Evolutionary conservation across 75 land plant species (phyloP), one percentile per base, ranked within the genome.

Genomic region (Cupressus sempervirens): DNA sequence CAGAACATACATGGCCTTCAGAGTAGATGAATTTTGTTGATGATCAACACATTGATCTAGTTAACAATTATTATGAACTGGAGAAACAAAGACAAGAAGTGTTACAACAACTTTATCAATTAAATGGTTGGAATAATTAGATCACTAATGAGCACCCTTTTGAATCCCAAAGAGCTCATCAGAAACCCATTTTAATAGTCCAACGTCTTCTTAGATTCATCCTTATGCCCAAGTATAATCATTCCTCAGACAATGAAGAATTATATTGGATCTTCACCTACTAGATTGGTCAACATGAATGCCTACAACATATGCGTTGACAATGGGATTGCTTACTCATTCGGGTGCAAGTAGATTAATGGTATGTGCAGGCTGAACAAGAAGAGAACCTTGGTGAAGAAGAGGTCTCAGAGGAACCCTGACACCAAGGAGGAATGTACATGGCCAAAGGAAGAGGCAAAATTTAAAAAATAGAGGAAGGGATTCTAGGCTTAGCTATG

Each of bases 1-100:
- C 48, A 77, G 45, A 75, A 36, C 14, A 75, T 75, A 75, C 48
- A 43, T 77, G 81, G n/a, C 50, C 81, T 43, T 77, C 81, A 77
- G 46, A 7, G 81, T 50, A 77, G 81, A 43, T 77, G 48, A 26
- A 43, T 23, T 23, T 18, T 43, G 10, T 29, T 26, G 48, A 77
- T 77, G 81, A 77, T 11, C 81, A 77, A n/a, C 48, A 43, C 26
- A 45, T n/a, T 26, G 50, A 40, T 77, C 48, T 77, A 77, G 30
- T 77, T 77, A 43, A 45, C n/a, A n/a, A n/a, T n/a, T n/a, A n/a
- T n/a, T n/a, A n/a, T n/a, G n/a, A n/a, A n/a, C n/a, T n/a, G n/a
- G n/a, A n/a, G n/a, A n/a, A n/a, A n/a, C n/a, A n/a, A n/a, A n/a
- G n/a, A n/a, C n/a, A n/a, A n/a, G n/a, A 77, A 77, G 48, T 77